Evolutionary conservation across 371 early-diverging fungal species (phyloP).

Genomic region (Thermomucor indicae-seudaticae): DNA sequence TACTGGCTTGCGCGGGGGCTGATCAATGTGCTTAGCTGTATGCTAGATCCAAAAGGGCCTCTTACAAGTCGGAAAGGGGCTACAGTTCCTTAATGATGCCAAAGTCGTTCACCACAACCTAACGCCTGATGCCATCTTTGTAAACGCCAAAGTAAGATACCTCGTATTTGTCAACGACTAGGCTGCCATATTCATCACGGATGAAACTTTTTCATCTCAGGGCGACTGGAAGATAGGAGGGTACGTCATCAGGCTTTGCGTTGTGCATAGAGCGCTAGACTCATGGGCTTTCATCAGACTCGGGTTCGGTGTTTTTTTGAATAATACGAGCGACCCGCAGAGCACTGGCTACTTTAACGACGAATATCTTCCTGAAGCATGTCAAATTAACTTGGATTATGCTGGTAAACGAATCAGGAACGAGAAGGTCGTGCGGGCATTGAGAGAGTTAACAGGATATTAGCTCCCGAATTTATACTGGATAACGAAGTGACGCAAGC

Average conservation of each 20-base stretch:
- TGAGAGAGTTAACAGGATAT: background rate
- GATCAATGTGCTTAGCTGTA: background rate
- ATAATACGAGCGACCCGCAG: constrained; percentile 31
- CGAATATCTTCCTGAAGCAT: constrained; percentile 60
- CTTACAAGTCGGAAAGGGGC: constrained; percentile 73
- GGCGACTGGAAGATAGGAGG: constrained; percentile 93
- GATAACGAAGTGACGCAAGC: constrained; percentile 50
- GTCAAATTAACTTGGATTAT: constrained; percentile 71
- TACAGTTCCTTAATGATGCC: constrained; percentile 73
- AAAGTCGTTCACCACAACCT: constrained; percentile 77
- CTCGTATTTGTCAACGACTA: background rate
- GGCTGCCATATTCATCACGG: too few species aligned
- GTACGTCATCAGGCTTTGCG: too few species aligned
- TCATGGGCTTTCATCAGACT: constrained; percentile 32
- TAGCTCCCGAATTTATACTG: constrained; percentile 77
- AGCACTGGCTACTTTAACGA: constrained; percentile 46
- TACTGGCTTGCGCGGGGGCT: background rate
- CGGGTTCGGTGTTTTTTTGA: constrained; percentile 63
- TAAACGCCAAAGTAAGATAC: constrained; percentile 67
- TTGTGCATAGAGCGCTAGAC: background rate
- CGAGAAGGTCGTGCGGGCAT: background rate
- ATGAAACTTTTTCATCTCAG: too few species aligned
- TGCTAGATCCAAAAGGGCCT: constrained; percentile 78
- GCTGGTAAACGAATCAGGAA: constrained; percentile 25
- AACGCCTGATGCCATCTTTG: constrained; percentile 72